These are phyloP conservation scores for Oxyria digyna DNA, from an alignment of 148 eudicot species.

Conservation along the genomic window DNA sequence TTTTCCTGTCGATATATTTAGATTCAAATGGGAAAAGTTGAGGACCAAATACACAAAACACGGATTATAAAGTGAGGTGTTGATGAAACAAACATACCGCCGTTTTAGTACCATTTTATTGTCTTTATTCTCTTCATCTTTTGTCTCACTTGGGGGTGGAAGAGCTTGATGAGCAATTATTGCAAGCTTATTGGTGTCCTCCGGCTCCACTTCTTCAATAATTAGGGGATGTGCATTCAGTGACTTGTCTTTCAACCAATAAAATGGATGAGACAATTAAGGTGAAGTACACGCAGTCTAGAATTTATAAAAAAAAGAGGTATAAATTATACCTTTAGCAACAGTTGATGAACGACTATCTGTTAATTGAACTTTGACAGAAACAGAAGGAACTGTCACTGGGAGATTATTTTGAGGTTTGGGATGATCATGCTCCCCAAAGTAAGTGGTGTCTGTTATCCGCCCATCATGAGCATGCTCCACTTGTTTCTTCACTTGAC, in stretches of 20 bases:
- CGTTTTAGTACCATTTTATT: slow-evolving; percentile 33
- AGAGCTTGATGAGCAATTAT: slow-evolving; percentile 12
- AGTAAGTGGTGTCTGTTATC: slow-evolving; percentile 52
- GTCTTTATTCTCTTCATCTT: slow-evolving; percentile 21
- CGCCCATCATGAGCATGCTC: slow-evolving; percentile 68
- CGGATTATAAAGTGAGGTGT: not conserved
- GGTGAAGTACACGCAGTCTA: not conserved
- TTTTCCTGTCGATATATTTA: slow-evolving; percentile 39
- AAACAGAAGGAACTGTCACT: slow-evolving; percentile 19
- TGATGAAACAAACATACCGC: slow-evolving; percentile 37
- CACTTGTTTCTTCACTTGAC: slow-evolving; percentile 78
- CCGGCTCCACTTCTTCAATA: slow-evolving; percentile 22
- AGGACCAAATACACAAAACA: not conserved
- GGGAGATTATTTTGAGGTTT: slow-evolving; percentile 50
- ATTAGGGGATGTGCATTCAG: slow-evolving; percentile 15
- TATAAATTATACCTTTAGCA: slow-evolving; percentile 36
- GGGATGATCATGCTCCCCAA: slow-evolving; percentile 74
- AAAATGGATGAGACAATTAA: not conserved
- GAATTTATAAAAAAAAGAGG: slow-evolving; percentile 5
- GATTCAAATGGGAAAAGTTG: not conserved
- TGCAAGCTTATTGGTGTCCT: slow-evolving; percentile 22
- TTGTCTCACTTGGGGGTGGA: slow-evolving; percentile 22
- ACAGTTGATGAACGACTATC: slow-evolving; percentile 20
- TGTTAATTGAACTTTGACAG: slow-evolving; percentile 26
- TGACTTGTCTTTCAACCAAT: slow-evolving; percentile 26